Evolutionary conservation across 768 basidiomycete genomes (phyloP), one percentile per base, ranked within the genome.

Genomic region (Albatrellus ellisii): DNA sequence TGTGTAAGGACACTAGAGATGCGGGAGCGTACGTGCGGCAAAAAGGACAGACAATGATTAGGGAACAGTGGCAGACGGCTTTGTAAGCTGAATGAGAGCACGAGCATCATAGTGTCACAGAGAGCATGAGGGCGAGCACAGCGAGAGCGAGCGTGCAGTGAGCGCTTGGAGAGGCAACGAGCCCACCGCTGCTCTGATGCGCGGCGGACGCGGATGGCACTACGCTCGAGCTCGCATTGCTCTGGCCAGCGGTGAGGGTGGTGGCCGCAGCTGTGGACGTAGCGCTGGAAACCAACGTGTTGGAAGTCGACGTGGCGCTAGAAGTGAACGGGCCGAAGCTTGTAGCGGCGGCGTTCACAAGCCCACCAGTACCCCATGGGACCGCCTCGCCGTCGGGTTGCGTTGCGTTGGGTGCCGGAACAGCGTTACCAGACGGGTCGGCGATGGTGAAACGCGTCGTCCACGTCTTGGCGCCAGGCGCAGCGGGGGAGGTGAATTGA

Each of bases 401-500:
- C 0, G 58, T 70, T 9, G 62, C 26, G 42, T 82, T 65, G 14
- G 70, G 42, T 0, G 84, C 67, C 4, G 73, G 52, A 2, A 65
- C 65, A 39, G 67, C 62, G 6, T 59, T 47, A 10, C 73, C 75
- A 20, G 56, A 50, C 3, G 67, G 34, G 26, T 67, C 70, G 3
- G 78, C 73, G 53, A 89, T 84, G 26, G 78, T 63, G 66, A 86
- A 88, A 18, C 86, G 79, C 12, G 73, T 75, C 2, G 83, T 82
- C 86, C 86, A 89, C 18, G 52, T 49, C 26, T 62, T 57, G 54
- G 63, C 54, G n/a, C n/a, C n/a, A 27, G 59, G 1, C 0, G 72
- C 54, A 5, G 46, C 52, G 0, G 69, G 60, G 1, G 72, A 59
- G 12, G 71, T 64, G 65, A 82, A 87, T 52, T 86, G 81, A 59